Evolutionary conservation across 176 grass and related monocot species (phyloP).

Genomic region (Aegilops tauschii): DNA sequence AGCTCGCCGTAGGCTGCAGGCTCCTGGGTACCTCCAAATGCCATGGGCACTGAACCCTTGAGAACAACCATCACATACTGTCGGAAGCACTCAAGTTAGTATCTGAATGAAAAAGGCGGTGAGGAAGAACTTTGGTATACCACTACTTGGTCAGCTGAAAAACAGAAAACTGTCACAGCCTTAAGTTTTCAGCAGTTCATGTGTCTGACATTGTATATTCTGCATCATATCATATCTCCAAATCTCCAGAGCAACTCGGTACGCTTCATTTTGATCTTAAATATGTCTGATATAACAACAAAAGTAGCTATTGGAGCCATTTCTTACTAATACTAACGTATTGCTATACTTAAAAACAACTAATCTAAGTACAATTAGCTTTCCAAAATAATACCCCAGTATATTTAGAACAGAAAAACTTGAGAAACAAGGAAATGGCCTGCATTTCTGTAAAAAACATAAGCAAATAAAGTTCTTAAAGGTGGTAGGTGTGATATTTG

Average conservation of each 20-base stretch:
- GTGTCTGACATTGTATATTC: neutral
- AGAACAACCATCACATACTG: constrained; percentile 94
- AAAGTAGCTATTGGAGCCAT: neutral
- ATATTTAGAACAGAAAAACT: neutral
- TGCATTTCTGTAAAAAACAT: neutral
- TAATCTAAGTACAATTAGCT: neutral
- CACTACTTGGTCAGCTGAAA: neutral
- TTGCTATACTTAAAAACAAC: neutral
- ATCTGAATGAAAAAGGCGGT: neutral
- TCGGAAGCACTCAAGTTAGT: neutral
- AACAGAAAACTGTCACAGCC: neutral
- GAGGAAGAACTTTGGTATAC: neutral
- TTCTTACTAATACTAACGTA: neutral
- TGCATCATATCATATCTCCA: neutral
- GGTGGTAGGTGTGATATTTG: neutral
- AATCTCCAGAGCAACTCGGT: neutral
- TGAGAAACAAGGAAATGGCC: neutral
- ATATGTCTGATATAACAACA: neutral
- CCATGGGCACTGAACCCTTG: constrained; percentile 84
- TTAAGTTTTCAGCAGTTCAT: neutral
- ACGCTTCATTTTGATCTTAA: neutral
- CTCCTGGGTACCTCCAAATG: constrained; percentile 78
- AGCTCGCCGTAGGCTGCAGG: constrained; percentile 79
- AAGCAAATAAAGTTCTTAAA: neutral
- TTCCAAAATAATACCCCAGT: neutral